Evolutionary conservation across 108 stramenopile genomes (phyloP), one percentile per base, ranked within the genome.

Genomic region (Cyclotella choctawhatcheeana): DNA sequence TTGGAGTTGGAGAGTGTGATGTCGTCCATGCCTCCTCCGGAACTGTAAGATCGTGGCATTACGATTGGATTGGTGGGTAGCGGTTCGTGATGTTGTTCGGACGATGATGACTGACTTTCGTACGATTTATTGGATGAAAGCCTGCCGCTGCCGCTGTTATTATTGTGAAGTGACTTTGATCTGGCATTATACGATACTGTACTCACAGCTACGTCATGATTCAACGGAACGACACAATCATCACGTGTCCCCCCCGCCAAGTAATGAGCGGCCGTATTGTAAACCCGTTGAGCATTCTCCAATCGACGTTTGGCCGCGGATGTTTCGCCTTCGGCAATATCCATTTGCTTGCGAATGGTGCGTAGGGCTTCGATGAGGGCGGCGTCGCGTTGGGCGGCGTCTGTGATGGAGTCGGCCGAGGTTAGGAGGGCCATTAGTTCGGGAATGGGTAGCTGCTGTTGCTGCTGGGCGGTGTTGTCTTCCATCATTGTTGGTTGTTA

Each of bases 341-440:
- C 73, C 27, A 74, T 14, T 45, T 74, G 65, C 25, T 60, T 48
- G 26, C 73, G 58, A n/a, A 58, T 58, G 33, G 34, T 59, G 0
- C 73, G 64, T 3, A 74, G 56, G 30, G 64, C 64, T 18, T 59
- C 58, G 22, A 74, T 31, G 44, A 74, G 58, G 12, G 73, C 63
- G 17, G 55, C 34, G 48, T 74, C 73, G 2, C 73, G 73, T 58
- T 51, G 29, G 1, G 34, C 17, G 1, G 30, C 21, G 33, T 66
- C 58, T 14, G 63, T 27, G 24, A 74, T 3, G 31, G 56, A 22
- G 56, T 64, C 58, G 25, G 73, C 73, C 16, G 71, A 72, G 32
- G 34, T 21, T 3, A 72, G 45, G 20, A 43, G 17, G 5, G 33
- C 37, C 71, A 72, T 62, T 29, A 72, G 70, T 34, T 71, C 60